Evolutionary conservation across 352 stramenopile genomes (phyloP).

Genomic region (Phytophthora constricta): DNA sequence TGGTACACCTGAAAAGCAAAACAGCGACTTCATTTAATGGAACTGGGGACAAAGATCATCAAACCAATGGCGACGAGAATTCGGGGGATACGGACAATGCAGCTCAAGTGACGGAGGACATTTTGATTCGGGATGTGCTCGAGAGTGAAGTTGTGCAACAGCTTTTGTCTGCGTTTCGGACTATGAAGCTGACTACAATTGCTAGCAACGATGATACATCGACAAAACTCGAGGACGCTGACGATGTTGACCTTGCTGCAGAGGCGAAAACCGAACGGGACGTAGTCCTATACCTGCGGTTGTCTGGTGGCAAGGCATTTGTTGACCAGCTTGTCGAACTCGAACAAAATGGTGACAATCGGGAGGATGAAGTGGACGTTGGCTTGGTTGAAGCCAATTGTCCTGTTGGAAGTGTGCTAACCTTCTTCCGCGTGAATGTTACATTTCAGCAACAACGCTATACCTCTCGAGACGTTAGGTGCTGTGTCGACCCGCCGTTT

Average conservation of each 20-base stretch:
- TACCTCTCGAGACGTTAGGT: slow-evolving; percentile 49
- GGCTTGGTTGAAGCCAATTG: slow-evolving; percentile 16
- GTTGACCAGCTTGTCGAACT: slow-evolving; percentile 66
- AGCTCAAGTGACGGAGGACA: slow-evolving; percentile 9
- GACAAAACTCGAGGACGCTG: slow-evolving; percentile 8
- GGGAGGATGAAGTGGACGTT: slow-evolving; percentile 23
- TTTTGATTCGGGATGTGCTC: slow-evolving; percentile 64
- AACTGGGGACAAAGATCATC: neutral
- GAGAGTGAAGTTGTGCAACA: slow-evolving; percentile 83
- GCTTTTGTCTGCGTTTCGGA: slow-evolving; percentile 53
- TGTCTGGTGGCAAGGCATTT: slow-evolving; percentile 71
- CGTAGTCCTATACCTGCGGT: slow-evolving; percentile 56
- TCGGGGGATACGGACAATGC: neutral
- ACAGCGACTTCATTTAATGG: neutral
- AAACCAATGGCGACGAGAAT: slow-evolving; percentile 9
- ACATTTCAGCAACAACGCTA: slow-evolving; percentile 69
- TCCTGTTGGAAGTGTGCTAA: slow-evolving; percentile 50
- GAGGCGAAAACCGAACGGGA: slow-evolving; percentile 21
- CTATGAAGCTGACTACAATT: slow-evolving; percentile 27
- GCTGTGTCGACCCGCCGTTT: slow-evolving; percentile 68
- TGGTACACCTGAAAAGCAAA: slow-evolving; percentile 52
- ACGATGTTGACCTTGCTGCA: slow-evolving; percentile 2
- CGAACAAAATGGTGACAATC: slow-evolving; percentile 11
- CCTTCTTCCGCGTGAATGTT: slow-evolving; percentile 62
- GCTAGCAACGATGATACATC: neutral